Conservation (phyloP, 345 rosid genomes). For the Salix dunnii region DNA sequence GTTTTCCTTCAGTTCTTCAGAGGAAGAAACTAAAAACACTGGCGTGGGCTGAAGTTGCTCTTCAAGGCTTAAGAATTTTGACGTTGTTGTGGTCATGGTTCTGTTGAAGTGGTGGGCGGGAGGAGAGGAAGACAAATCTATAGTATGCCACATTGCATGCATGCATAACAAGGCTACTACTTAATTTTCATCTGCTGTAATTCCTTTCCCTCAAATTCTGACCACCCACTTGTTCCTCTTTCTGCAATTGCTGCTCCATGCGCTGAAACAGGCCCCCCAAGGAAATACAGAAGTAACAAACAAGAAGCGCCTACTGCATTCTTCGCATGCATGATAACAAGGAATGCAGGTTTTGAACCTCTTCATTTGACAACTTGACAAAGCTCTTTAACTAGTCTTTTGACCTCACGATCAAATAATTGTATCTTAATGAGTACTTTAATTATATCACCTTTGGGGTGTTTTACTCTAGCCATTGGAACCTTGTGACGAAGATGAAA, state of each 20-base stretch:
- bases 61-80: conserved; percentile 1
- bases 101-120: conserved; percentile 8
- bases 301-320: not conserved
- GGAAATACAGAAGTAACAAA: not conserved
- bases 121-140: conserved; percentile 18
- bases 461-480: not conserved
- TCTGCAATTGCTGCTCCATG: conserved; percentile 18
- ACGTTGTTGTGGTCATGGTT: conserved; percentile 10
- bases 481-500: conserved; percentile 11
- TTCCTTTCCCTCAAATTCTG: conserved; percentile 27
- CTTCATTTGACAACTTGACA: conserved; percentile 26
- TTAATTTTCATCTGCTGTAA: conserved; percentile 24
- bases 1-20: conserved; percentile 41
- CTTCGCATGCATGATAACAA: conserved; percentile 22
- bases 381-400: conserved; percentile 25
- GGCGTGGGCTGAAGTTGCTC: conserved; percentile 33
- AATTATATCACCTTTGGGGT: not conserved
- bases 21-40: conserved; percentile 62
- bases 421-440: conserved; percentile 1
- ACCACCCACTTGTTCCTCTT: conserved; percentile 25
- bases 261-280: conserved; percentile 25
- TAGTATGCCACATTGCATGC: conserved; percentile 21
- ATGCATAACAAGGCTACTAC: not conserved
- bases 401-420: conserved; percentile 11
- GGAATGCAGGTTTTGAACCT: conserved; percentile 30